Conservation (phyloP, 116 monocot genomes). For the Zostera marina region DNA sequence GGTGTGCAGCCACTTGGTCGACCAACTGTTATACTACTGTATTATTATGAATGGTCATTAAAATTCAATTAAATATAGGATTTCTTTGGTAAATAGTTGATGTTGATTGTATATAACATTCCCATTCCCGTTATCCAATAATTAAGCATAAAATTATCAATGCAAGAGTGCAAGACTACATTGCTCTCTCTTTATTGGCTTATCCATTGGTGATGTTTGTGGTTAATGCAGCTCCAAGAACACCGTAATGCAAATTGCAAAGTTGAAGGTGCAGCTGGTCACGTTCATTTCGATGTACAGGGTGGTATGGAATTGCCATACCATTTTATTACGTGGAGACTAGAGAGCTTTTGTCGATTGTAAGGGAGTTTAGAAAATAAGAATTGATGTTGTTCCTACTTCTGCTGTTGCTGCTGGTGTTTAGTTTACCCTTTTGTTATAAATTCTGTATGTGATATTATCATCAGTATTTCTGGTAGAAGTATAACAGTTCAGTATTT, state of each 20-base stretch:
- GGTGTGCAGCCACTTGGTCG: too few relatives aligned
- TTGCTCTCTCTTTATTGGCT: neutral
- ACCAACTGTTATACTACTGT: too few relatives aligned
- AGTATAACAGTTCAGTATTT: too few relatives aligned
- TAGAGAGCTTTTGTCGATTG: neutral
- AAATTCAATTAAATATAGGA: too few relatives aligned
- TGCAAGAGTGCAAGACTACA: too few relatives aligned
- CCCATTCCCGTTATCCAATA: too few relatives aligned
- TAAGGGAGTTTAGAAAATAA: conserved; percentile 6
- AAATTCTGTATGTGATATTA: neutral
- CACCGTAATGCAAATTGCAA: conserved; percentile 5
- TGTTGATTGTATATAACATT: too few relatives aligned
- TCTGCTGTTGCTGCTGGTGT: neutral
- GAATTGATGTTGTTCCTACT: neutral
- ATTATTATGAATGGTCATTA: too few relatives aligned
- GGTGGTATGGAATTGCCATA: conserved; percentile 7
- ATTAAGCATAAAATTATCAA: too few relatives aligned
- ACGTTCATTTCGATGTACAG: neutral
- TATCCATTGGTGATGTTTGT: neutral
- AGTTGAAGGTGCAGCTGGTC: conserved; percentile 2
- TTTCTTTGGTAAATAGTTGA: too few relatives aligned
- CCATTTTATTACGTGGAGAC: conserved; percentile 6
- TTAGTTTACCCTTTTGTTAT: neutral
- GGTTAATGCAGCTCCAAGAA: conserved; percentile 10
- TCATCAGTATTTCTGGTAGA: neutral